These are phyloP conservation scores for Trypethelium eluteriae DNA, from an alignment of 495 filamentous ascomycete species.

Conservation along the genomic window DNA sequence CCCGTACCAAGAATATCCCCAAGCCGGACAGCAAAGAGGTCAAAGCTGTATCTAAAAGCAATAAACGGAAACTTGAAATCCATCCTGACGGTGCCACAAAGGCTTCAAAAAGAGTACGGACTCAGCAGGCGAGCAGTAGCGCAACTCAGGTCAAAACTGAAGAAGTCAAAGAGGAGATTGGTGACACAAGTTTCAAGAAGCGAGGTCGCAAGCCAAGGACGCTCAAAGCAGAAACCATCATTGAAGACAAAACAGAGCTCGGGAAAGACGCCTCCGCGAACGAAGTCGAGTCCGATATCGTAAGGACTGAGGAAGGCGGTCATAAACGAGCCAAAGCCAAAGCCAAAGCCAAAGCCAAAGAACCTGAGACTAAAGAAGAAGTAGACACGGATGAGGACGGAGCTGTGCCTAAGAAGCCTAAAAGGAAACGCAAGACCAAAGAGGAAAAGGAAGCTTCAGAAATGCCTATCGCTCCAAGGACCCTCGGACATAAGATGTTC, in stretches of 20 bases:
- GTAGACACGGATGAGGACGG: conserved; percentile 1
- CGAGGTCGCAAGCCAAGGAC: conserved; percentile 10
- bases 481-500: conserved; percentile 65
- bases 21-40: neutral
- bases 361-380: neutral
- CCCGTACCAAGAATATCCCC: neutral
- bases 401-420: conserved; percentile 30
- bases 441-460: conserved; percentile 39
- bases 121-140: neutral
- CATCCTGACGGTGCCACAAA: neutral
- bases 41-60: neutral
- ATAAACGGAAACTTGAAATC: neutral
- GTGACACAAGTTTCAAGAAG: neutral
- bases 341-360: neutral
- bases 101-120: neutral
- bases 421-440: conserved; percentile 44
- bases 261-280: neutral
- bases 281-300: neutral
- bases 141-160: conserved; percentile 1
- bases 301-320: neutral
- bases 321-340: neutral
- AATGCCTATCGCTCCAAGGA: conserved; percentile 62
- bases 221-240: neutral
- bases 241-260: neutral
- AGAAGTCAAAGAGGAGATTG: neutral